phyloP scores from a whole-genome alignment of 257 asterid genomes.

The Solanum rostratum region DNA sequence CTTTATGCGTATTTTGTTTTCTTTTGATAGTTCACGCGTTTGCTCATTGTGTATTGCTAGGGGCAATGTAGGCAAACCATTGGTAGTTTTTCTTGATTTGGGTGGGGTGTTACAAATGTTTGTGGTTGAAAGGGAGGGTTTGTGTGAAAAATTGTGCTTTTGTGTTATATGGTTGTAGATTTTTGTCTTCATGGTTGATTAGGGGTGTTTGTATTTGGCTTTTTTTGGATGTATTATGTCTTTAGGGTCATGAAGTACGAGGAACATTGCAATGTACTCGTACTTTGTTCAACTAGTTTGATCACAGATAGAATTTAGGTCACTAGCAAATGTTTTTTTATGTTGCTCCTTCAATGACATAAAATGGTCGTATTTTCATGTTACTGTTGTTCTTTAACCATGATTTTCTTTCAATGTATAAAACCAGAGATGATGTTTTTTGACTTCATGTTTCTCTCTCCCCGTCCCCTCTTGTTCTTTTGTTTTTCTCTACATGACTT shows the following conservation, averaged over 20 bases:
- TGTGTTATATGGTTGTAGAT: neutral
- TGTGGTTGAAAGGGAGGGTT: neutral
- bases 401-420: neutral
- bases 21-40: neutral
- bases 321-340: neutral
- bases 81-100: neutral
- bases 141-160: neutral
- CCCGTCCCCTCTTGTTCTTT: neutral
- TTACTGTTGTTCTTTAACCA: neutral
- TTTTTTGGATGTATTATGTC: neutral
- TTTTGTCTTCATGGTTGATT: neutral
- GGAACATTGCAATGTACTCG: neutral
- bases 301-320: neutral
- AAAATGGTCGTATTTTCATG: neutral
- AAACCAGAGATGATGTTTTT: neutral
- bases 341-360: neutral
- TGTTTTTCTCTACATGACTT: neutral
- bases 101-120: neutral
- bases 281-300: neutral
- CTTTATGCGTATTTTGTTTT: neutral
- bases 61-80: neutral
- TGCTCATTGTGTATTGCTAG: neutral
- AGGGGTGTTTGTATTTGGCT: neutral
- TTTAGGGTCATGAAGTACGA: neutral
- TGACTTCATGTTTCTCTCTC: neutral